Evolutionary conservation across 169 alveolate species (phyloP).

Genomic region (Cryptosporidium baileyi): DNA sequence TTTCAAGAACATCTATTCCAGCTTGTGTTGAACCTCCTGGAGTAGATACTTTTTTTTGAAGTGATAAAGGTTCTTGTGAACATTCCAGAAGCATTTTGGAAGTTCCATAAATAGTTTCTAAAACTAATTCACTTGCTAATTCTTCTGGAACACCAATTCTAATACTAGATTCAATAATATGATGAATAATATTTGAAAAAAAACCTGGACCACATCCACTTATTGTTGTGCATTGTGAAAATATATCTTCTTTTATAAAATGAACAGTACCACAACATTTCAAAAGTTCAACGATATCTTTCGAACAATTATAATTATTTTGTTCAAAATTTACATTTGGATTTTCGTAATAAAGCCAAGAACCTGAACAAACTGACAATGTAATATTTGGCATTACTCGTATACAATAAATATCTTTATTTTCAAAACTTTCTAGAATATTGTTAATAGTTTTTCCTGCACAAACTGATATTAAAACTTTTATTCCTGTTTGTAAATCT

Average conservation of each 20-base stretch:
- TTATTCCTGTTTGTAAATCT: conserved; percentile 20
- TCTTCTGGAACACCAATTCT: conserved; percentile 37
- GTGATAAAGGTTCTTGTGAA: neutral
- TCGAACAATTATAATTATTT: neutral
- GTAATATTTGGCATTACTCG: conserved; percentile 60
- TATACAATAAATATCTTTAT: conserved; percentile 19
- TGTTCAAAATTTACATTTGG: conserved; percentile 8
- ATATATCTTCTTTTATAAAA: conserved; percentile 6
- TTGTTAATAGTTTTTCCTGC: conserved; percentile 52
- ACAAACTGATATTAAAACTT: conserved; percentile 62
- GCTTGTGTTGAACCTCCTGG: conserved; percentile 69
- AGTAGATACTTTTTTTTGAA: conserved; percentile 56
- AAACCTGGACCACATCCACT: conserved; percentile 70
- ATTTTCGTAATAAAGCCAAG: conserved; percentile 56
- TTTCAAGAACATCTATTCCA: conserved; percentile 44
- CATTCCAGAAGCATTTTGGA: conserved; percentile 31
- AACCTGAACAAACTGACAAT: conserved; percentile 25
- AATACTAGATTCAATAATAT: neutral
- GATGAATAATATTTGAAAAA: conserved; percentile 32
- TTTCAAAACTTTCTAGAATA: neutral
- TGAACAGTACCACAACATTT: conserved; percentile 51
- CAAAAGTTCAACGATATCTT: conserved; percentile 23
- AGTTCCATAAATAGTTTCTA: conserved; percentile 58
- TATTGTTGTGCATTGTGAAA: conserved; percentile 29
- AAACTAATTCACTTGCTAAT: conserved; percentile 5